phyloP scores from a whole-genome alignment of 202 grass and related monocot genomes.

The Digitaria exilis region DNA sequence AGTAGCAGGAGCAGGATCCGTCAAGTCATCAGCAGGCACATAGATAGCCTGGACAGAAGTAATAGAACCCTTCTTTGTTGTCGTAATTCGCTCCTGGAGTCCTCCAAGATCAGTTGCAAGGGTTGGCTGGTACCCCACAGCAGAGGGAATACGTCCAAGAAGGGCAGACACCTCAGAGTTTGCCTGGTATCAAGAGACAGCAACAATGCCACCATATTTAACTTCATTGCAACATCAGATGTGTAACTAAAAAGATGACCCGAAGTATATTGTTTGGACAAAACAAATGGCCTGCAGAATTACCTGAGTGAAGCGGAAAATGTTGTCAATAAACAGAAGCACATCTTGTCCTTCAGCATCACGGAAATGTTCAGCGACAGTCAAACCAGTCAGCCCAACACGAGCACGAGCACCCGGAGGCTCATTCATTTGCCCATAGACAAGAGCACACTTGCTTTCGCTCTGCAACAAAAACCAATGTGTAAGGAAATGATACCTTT shows the following conservation, averaged over 20 bases:
- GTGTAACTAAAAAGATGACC: neutral
- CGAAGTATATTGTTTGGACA: neutral
- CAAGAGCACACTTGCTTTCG: conserved; percentile 99
- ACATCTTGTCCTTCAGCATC: conserved; percentile 99
- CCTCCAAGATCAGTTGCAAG: conserved; percentile 99
- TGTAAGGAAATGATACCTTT: neutral
- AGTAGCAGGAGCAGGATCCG: conserved; percentile 97
- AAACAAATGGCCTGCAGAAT: neutral
- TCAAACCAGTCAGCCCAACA: conserved; percentile 93
- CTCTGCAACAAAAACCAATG: conserved; percentile 38
- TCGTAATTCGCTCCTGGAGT: conserved; percentile 96
- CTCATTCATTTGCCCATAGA: conserved; percentile 99
- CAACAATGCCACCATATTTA: neutral
- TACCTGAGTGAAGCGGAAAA: conserved; percentile 99
- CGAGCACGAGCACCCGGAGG: conserved; percentile 98
- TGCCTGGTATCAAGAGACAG: conserved; percentile 56
- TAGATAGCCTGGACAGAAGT: conserved; percentile 99
- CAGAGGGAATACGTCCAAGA: conserved; percentile 99
- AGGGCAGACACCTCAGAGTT: conserved; percentile 99
- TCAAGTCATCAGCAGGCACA: conserved; percentile 99
- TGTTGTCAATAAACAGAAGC: conserved; percentile 99
- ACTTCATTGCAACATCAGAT: neutral
- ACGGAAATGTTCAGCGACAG: conserved; percentile 98
- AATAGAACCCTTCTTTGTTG: conserved; percentile 99
- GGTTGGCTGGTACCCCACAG: conserved; percentile 99